Base-by-base conservation (phyloP, 2,329 filamentous ascomycete species). In the Fusarium liriodendri region DNA sequence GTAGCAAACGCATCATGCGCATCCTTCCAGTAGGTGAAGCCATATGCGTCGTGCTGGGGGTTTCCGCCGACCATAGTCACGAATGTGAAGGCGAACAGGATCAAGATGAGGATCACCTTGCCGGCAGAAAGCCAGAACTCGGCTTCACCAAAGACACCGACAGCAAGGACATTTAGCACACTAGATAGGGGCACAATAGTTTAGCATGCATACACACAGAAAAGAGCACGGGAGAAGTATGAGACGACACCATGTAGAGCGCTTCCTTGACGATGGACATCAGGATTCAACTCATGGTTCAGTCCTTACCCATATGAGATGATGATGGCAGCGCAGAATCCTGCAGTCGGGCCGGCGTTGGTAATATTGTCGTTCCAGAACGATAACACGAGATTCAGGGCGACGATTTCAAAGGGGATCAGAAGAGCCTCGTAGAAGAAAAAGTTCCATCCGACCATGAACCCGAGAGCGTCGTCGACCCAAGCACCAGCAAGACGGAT, bases 91-190 rank as follows among this genome's bases (percentile, higher is more conserved):
- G 64, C 62, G 63, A 76, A 76, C 29, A 76, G 71, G 22, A 76
- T 69, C 35, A 76, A 67, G 73, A 76, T 76, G 59, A 76, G 65
- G 2, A 76, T 25, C 32, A 76, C 40, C 27, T 76, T 76, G 60
- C 73, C 73, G 2, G 62, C 60, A 20, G 73, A 74, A 8, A 75
- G 64, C 73, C 73, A 75, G 59, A 75, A 75, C 60, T 75, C 73
- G 61, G 73, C 73, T 74, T 75, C 73, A 65, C 73, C 73, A 38
- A 76, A 76, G 29, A 76, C 47, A 67, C 73, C 73, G 58, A 76
- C 73, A 63, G 73, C 73, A 60, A 76, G 57, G 16, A 76, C 1
- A 75, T 93, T 92, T 32, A 47, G n/a, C 50, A 76, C 45, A 64
- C 71, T 76, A 72, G 60, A 73, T 29, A 63, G 32, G 61, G 55